Evolutionary conservation across 108 stramenopile species (phyloP).

Genomic region (Parietichytrium sp.): DNA sequence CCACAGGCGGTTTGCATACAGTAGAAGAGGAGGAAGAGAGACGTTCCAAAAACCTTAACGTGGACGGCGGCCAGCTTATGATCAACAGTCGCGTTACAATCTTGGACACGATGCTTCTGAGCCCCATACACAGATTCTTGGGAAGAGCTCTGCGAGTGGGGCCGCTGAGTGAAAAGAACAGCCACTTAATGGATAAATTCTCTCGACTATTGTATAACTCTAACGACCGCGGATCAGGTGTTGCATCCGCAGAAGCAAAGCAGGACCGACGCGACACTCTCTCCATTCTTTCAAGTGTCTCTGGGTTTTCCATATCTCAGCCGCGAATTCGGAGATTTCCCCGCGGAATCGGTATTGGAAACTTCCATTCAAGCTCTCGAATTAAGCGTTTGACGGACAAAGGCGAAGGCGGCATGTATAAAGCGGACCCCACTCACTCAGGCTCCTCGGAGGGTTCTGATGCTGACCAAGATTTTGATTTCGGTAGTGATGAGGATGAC

Average conservation of each 20-base stretch:
- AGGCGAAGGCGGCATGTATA: neutral
- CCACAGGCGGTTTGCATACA: neutral
- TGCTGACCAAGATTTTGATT: neutral
- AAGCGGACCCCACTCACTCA: neutral
- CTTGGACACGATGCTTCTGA: conserved; percentile 14
- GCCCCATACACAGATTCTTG: neutral
- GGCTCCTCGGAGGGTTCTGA: neutral
- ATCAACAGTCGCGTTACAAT: neutral
- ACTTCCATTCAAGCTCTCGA: neutral
- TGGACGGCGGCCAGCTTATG: neutral
- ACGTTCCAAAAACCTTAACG: neutral
- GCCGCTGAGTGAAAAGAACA: neutral
- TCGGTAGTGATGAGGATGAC: neutral
- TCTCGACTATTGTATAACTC: neutral
- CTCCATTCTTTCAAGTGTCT: too few relatives aligned
- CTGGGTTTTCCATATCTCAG: too few relatives aligned
- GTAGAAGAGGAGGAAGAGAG: neutral
- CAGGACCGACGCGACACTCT: neutral
- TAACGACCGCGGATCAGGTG: neutral
- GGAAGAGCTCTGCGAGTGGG: conserved; percentile 15
- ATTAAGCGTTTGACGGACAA: neutral
- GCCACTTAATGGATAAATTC: neutral
- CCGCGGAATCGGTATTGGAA: neutral
- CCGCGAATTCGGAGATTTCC: neutral
- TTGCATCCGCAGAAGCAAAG: neutral